Evolutionary conservation across 2,329 filamentous ascomycete genomes (phyloP), one percentile per base, ranked within the genome.

Genomic region (Golovinomyces cichoracearum): DNA sequence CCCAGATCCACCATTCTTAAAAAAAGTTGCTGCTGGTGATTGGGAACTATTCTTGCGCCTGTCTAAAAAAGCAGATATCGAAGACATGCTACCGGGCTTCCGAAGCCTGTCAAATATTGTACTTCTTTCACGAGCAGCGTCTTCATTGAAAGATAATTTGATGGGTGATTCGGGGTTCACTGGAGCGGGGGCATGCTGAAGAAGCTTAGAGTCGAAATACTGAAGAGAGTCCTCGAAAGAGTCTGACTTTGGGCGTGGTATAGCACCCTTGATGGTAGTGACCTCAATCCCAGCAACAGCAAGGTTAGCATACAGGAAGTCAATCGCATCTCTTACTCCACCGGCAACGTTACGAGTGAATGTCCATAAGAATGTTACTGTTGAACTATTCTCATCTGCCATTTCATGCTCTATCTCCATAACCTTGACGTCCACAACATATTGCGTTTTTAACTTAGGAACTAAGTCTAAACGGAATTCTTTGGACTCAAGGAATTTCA

Each of bases 271-370:
- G 58, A 95, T 78, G 38, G 85, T 78, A 50, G 74, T 82, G 9
- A 79, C 74, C 57, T 95, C 84, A n/a, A 94, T 75, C n/a, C 83
- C 82, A 44, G 85, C 80, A 41, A 83, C 80, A 25, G 92, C 82
- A 52, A 95, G 74, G 52, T 85, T 77, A 40, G 83, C 78, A 57
- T 90, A 80, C 56, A 98, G 69, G 62, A 92, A 93, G 57, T 98
- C 90, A 57, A 95, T 90, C 45, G 90, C 90, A 64, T 98, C 90
- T 56, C 90, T 84, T 21, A 98, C 73, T 2, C 85, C 88, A 49
- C 90, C 90, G 40, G 88, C 86, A 59, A 95, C 95, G 70, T 98
- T 95, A 54, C 88, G 81, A 40, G 90, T 98, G 63, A 95, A 93
- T 48, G 77, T 78, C 67, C 83, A 83, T 31, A 80, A 66, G 50